Conservation (phyloP, 331 rosid species). For the Quercus tomentella region DNA sequence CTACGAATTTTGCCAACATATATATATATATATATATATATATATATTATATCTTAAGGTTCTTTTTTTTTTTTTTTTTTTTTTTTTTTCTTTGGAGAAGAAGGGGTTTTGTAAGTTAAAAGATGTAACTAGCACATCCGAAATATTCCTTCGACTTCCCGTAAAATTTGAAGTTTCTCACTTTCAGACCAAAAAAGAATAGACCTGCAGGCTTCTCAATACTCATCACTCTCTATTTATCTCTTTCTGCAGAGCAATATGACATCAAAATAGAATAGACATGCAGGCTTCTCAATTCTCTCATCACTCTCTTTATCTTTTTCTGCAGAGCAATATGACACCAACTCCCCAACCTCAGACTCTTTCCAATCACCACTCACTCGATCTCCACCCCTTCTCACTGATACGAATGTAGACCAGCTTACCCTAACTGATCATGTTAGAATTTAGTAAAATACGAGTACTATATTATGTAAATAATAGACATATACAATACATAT, state of each 20-base stretch:
- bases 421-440: too few species aligned
- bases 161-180: conserved; percentile 54
- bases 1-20: too few species aligned
- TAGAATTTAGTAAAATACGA: too few species aligned
- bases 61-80: too few species aligned
- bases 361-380: conserved; percentile 33
- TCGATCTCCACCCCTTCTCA: background rate
- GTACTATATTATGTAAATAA: too few species aligned
- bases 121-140: conserved; percentile 61
- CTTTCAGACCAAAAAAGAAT: conserved; percentile 2
- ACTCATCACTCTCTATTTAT: background rate
- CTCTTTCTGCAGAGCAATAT: conserved; percentile 30
- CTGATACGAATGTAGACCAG: too few species aligned
- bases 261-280: conserved; percentile 12
- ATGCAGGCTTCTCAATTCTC: conserved; percentile 39
- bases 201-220: conserved; percentile 43
- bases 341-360: conserved; percentile 40
- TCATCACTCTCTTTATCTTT: conserved; percentile 12
- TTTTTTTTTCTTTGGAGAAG: too few species aligned
- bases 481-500: too few species aligned
- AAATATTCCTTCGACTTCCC: conserved; percentile 74
- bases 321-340: conserved; percentile 37
- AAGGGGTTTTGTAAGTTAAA: conserved; percentile 33
- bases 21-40: too few species aligned
- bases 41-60: too few species aligned